Conservation (phyloP, 768 basidiomycete genomes). For the Macrolepiota dolichaula region DNA sequence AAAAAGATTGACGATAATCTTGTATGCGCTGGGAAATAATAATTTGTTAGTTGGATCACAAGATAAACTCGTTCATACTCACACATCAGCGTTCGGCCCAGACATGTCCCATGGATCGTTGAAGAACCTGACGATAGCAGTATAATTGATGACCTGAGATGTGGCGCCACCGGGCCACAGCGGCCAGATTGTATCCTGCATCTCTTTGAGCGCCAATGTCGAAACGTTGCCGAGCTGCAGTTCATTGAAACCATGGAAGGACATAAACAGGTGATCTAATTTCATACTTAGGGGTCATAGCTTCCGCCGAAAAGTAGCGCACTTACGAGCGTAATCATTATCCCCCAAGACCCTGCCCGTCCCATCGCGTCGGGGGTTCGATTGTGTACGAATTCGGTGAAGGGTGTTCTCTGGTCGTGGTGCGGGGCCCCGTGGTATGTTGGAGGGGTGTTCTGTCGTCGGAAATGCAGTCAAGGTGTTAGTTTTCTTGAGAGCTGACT, state of each 20-base stretch:
- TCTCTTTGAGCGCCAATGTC: conserved; percentile 51
- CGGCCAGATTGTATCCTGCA: conserved; percentile 52
- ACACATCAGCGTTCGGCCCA: conserved; percentile 54
- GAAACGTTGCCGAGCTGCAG: conserved; percentile 53
- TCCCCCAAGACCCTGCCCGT: conserved; percentile 4
- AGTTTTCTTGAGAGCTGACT: conserved; percentile 13
- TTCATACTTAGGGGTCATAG: not conserved
- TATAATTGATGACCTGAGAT: conserved; percentile 36
- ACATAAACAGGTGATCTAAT: conserved; percentile 70
- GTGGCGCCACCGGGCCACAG: conserved; percentile 70
- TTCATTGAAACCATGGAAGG: conserved; percentile 64
- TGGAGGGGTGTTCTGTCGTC: conserved; percentile 6
- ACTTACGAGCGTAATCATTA: conserved; percentile 6
- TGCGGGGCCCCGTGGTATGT: conserved; percentile 11
- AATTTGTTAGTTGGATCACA: conserved; percentile 7
- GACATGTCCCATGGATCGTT: conserved; percentile 66
- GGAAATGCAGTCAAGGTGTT: conserved; percentile 4
- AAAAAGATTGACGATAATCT: conserved; percentile 60
- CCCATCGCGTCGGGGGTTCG: conserved; percentile 11
- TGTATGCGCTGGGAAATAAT: conserved; percentile 38
- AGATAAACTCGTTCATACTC: conserved; percentile 19
- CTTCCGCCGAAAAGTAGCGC: not conserved
- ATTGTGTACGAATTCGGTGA: conserved; percentile 13
- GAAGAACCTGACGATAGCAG: conserved; percentile 54
- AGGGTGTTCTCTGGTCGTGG: conserved; percentile 4